Evolutionary conservation across 768 basidiomycete genomes (phyloP).

Genomic region (Kwoniella sp.): DNA sequence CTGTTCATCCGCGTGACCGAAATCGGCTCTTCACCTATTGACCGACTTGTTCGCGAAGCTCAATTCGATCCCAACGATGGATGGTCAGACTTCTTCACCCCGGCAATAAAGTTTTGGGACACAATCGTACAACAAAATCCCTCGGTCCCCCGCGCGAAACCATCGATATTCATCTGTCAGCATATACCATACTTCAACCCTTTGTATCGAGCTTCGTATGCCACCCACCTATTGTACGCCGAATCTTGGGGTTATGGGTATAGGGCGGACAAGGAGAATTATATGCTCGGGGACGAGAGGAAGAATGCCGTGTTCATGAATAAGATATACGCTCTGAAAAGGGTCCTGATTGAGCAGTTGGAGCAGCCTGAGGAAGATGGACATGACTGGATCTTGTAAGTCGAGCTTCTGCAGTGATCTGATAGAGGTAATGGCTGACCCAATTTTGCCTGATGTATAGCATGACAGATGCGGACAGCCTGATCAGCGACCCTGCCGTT

Average conservation of each 20-base stretch:
- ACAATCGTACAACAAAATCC: background rate
- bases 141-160: background rate
- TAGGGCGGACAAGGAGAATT: background rate
- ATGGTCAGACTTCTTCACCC: constrained; percentile 7
- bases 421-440: too few relatives aligned
- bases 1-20: background rate
- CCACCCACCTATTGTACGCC: constrained; percentile 11
- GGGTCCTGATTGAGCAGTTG: constrained; percentile 13
- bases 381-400: constrained; percentile 31
- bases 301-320: constrained; percentile 13
- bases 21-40: background rate
- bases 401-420: constrained; percentile 6
- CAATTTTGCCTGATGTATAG: background rate
- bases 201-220: constrained; percentile 16
- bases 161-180: constrained; percentile 20
- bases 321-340: constrained; percentile 21
- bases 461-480: constrained; percentile 25
- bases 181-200: constrained; percentile 16
- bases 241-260: constrained; percentile 20
- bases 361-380: constrained; percentile 3
- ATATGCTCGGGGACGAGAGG: background rate
- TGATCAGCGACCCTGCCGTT: constrained; percentile 29
- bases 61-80: background rate
- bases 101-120: background rate
- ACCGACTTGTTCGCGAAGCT: background rate